Base-by-base conservation (phyloP, 148 eudicot species). In the Vaccinium vitisidaea region DNA sequence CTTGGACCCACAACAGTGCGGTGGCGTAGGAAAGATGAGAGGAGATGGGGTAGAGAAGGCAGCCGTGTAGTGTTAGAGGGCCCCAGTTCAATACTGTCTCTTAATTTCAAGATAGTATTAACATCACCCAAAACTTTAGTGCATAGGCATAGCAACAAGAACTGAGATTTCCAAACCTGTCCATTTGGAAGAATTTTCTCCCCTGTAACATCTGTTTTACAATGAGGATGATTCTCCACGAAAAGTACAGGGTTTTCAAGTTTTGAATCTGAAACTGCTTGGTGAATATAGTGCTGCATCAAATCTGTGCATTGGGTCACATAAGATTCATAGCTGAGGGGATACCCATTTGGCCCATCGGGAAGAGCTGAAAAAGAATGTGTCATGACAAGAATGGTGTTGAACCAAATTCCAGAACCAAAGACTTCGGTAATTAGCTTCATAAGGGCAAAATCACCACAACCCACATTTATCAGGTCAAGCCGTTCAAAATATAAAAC, bases 131-230 rank as follows among this genome's bases (percentile, higher is more conserved):
- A 87, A 80, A 95, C 92, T 90, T 97, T 97, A 52, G 98, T 90
- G 91, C 98, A 95, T 71, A 89, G 63, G 77, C 99, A 94, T 84
- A 93, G 86, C 54, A 97, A 88, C 74, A 97, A 80, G 86, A 97
- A 90, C 55, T 94, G 93, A 79, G 89, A 90, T 86, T 85, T 93
- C 99, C 99, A 97, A 81, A 84, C 92, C 91, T 91, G 95, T 80
- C 99, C 99, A 85, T 97, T 91, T 43, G 98, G 99, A 36, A 97
- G 93, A 90, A 97, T 69, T 88, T 91, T 97, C 88, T 92, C 97
- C 13, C 99, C 99, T n/a, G 63, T 82, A 67, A 85, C 67, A 85
- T 95, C 91, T 9, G 91, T 91, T 87, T 88, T 92, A 85, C 98
- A 97, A 15, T 78, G 77, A 32, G 92, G 89, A 88, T 97, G 96